phyloP scores from a whole-genome alignment of 163 green algal genomes.

The Coccomyxa subellipsoidea region DNA sequence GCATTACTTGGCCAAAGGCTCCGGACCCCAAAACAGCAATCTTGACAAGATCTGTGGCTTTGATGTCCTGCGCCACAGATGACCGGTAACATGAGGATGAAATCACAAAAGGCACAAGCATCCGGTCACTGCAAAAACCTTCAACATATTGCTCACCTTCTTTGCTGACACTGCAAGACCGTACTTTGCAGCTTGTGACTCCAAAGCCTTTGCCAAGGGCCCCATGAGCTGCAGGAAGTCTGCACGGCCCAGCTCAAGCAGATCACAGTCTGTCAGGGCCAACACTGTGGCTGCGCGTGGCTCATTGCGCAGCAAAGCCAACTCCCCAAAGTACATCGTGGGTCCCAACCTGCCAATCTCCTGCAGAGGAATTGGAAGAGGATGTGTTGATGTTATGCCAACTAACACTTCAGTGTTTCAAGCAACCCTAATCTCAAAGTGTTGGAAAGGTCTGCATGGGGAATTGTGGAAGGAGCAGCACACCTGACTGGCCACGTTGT shows the following conservation, averaged over 20 bases:
- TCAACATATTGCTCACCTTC: not conserved
- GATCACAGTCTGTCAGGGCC: constrained; percentile 27
- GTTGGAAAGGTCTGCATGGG: not conserved
- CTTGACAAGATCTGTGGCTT: constrained; percentile 55
- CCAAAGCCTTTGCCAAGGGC: constrained; percentile 48
- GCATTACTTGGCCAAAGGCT: constrained; percentile 75
- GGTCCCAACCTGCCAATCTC: constrained; percentile 38
- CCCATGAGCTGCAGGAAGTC: constrained; percentile 64
- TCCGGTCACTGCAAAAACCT: not conserved
- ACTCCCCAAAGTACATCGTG: constrained; percentile 85
- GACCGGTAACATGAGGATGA: too few species aligned
- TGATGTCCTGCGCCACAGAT: constrained; percentile 27
- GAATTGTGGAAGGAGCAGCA: not conserved
- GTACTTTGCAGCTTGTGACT: constrained; percentile 45
- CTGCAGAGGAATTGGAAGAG: constrained; percentile 27
- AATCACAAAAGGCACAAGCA: too few species aligned
- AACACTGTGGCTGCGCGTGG: constrained; percentile 71
- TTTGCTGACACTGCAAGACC: constrained; percentile 17
- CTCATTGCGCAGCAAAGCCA: constrained; percentile 74
- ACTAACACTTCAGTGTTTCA: too few species aligned
- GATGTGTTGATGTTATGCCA: too few species aligned
- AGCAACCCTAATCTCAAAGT: not conserved
- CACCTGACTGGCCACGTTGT: constrained; percentile 52
- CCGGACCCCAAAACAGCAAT: constrained; percentile 76
- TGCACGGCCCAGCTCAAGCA: constrained; percentile 47